These are phyloP conservation scores for Xylaria sp. DNA, from an alignment of 2,329 filamentous ascomycete species.

Conservation along the genomic window DNA sequence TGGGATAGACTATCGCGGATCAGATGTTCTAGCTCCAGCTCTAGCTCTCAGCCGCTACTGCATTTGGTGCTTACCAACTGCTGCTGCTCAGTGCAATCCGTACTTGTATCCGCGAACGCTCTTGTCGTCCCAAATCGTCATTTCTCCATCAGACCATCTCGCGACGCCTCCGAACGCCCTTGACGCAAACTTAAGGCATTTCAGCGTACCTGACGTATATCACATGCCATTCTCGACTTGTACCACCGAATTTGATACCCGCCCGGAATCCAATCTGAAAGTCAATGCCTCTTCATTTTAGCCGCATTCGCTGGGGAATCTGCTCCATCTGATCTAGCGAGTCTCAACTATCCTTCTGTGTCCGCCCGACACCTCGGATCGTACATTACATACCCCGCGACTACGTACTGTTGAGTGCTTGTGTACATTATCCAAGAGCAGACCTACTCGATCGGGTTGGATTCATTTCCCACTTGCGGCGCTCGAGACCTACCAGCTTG, in stretches of 20 bases:
- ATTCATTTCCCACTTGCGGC: slow-evolving; percentile 1
- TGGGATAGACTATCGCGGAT: not conserved
- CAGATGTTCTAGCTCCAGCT: not conserved
- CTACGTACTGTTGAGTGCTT: not conserved
- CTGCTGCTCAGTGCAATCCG: not conserved
- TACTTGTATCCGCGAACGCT: not conserved
- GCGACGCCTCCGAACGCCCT: slow-evolving; percentile 3
- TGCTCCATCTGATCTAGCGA: slow-evolving; percentile 3
- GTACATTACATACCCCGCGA: not conserved
- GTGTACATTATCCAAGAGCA: not conserved
- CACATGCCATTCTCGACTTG: not conserved
- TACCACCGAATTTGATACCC: not conserved
- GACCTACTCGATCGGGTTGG: not conserved
- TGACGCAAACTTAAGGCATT: not conserved
- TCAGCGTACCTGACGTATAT: not conserved
- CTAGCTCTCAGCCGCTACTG: not conserved
- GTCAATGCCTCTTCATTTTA: slow-evolving; percentile 13
- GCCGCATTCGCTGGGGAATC: slow-evolving; percentile 7
- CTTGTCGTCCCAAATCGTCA: slow-evolving; percentile 13
- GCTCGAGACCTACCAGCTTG: not conserved
- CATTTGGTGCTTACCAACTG: not conserved
- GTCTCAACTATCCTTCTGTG: not conserved
- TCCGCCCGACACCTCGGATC: not conserved
- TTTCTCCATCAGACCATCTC: slow-evolving; percentile 19
- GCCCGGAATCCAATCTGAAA: slow-evolving; percentile 3